Conservation (phyloP, 2,329 filamentous ascomycete genomes). For the Aspergillus pseudotamarii region DNA sequence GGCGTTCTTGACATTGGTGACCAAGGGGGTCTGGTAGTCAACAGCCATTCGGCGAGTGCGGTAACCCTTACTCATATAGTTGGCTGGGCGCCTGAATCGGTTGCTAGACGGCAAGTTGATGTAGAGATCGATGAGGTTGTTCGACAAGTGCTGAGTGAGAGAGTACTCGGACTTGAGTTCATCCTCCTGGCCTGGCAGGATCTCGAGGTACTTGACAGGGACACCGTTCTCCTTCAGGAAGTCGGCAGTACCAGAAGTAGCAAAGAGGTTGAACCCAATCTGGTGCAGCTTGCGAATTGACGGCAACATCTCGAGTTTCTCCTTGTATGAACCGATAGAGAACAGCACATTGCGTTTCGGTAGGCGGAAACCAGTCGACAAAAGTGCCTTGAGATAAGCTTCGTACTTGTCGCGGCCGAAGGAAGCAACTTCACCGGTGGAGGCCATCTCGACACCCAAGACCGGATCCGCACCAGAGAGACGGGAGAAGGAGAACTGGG, state of each 20-base stretch:
- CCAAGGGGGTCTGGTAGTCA: constrained; percentile 93
- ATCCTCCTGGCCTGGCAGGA: constrained; percentile 74
- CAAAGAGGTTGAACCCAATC: constrained; percentile 93
- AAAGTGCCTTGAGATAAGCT: constrained; percentile 92
- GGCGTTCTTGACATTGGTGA: constrained; percentile 99
- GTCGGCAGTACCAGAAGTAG: constrained; percentile 93
- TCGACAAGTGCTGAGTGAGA: constrained; percentile 91
- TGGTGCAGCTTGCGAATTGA: constrained; percentile 87
- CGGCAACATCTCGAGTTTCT: constrained; percentile 96
- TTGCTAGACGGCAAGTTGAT: constrained; percentile 99
- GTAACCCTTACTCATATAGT: constrained; percentile 98
- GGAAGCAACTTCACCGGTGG: constrained; percentile 95
- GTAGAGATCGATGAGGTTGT: constrained; percentile 97
- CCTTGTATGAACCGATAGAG: constrained; percentile 95
- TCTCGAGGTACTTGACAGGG: constrained; percentile 89
- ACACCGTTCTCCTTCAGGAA: constrained; percentile 93
- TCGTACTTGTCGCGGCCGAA: constrained; percentile 97
- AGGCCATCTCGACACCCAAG: constrained; percentile 97
- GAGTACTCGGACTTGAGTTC: constrained; percentile 96
- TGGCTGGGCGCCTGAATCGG: constrained; percentile 92
- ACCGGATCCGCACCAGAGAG: constrained; percentile 95
- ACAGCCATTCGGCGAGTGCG: constrained; percentile 96
- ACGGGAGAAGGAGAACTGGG: constrained; percentile 98
- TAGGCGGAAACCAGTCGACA: constrained; percentile 94
- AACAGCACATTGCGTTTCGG: constrained; percentile 94